Evolutionary conservation across 2,329 filamentous ascomycete species (phyloP).

Genomic region (Paecilomyces variotii): DNA sequence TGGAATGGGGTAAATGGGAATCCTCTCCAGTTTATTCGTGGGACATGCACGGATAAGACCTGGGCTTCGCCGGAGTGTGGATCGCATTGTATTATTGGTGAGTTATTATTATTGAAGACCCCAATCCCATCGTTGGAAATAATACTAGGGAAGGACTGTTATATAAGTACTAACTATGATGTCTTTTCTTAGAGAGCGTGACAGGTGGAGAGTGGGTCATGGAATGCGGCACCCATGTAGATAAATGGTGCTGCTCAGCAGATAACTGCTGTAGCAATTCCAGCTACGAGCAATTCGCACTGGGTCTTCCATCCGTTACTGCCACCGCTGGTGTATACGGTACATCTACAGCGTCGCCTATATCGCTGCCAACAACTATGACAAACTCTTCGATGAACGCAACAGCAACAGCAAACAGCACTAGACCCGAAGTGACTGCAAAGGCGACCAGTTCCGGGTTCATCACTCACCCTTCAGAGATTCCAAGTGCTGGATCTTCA

Average conservation of each 20-base stretch:
- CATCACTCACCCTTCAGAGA: background rate
- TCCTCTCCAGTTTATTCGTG: slow-evolving; percentile 2
- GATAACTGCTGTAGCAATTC: slow-evolving; percentile 2
- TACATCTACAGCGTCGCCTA: background rate
- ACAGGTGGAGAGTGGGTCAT: slow-evolving; percentile 2
- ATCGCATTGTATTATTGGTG: slow-evolving; percentile 3
- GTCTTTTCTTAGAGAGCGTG: background rate
- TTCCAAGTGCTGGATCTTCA: background rate
- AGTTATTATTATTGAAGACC: background rate
- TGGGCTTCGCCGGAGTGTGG: slow-evolving; percentile 2
- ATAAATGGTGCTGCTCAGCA: slow-evolving; percentile 2
- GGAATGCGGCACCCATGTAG: background rate
- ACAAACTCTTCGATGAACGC: background rate
- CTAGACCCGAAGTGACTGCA: background rate
- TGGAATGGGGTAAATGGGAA: slow-evolving; percentile 1
- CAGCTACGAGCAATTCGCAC: background rate
- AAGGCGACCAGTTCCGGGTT: background rate
- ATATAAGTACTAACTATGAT: background rate
- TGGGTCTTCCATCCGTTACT: background rate
- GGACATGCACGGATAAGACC: slow-evolving; percentile 3
- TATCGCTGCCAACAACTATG: background rate
- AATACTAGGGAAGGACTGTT: background rate
- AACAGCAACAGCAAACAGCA: background rate
- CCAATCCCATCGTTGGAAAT: background rate
- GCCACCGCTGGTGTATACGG: background rate